Percentiles rank a stretch among this genome's conserved stretches.
These are phyloP conservation scores for Arachnopeziza araneosa DNA, from an alignment of 2,329 filamentous ascomycete genomes.

Conservation along the genomic window DNA sequence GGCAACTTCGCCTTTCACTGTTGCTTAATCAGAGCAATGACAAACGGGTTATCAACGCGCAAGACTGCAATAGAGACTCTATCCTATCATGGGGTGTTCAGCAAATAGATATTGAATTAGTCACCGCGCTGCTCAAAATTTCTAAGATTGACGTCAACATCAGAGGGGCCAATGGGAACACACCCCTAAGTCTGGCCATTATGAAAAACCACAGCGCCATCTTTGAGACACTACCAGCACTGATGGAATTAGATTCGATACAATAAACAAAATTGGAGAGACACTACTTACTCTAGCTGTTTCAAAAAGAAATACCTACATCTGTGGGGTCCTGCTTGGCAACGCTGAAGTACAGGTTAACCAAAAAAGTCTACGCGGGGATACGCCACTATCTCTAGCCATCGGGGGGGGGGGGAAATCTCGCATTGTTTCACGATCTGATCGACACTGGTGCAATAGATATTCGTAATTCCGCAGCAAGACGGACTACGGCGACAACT, in stretches of 20 bases:
- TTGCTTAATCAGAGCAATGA: neutral
- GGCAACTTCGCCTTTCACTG: neutral
- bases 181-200: neutral
- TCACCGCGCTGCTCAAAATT: neutral
- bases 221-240: too few relatives aligned
- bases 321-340: neutral
- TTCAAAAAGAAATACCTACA: neutral
- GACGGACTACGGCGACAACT: too few relatives aligned
- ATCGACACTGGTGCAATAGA: too few relatives aligned
- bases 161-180: neutral
- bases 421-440: too few relatives aligned
- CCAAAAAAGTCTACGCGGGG: neutral
- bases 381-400: neutral
- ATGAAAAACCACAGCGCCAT: neutral
- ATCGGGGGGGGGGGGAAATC: too few relatives aligned
- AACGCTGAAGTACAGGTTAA: neutral
- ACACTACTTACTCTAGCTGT: neutral
- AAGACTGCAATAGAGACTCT: neutral
- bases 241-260: too few relatives aligned
- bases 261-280: neutral
- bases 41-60: neutral
- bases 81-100: neutral
- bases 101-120: neutral
- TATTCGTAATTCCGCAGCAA: too few relatives aligned
- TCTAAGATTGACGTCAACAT: neutral